Evolutionary conservation across 371 early-diverging fungal genomes (phyloP), one percentile per base, ranked within the genome.

Genomic region (Parasitella parasitica): DNA sequence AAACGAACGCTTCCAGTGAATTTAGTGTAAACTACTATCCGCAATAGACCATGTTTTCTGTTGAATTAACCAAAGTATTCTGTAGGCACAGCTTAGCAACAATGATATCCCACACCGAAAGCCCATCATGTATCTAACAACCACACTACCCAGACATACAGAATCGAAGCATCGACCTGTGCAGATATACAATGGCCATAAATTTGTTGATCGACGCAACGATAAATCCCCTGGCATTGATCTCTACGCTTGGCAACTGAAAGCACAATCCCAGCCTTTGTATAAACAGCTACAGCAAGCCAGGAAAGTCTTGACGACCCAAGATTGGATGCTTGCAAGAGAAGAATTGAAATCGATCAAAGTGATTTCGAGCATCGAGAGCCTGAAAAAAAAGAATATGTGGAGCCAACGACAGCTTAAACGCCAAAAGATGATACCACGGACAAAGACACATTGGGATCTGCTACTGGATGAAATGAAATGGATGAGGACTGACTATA

Each of bases 391-490:
- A 20, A 78, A 81, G 28, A 87, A 88, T 54, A 63, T 83, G 52
- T 95, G 95, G 95, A 88, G 91, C 61, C 86, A 93, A 37, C 78
- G 87, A 57, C 97, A 97, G 69, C 73, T 92, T 8, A 89, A 86
- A 63, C 80, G 81, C 24, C 91, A 91, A 55, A 79, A 78, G 4
- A 79, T 89, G 1, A 86, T 90, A 9, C 81, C 87, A 6, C 74
- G 94, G 27, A 73, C 81, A 15, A 91, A 92, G 50, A 87, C 91
- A 0, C 94, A 94, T 57, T 92, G 94, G 94, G 96, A 96, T 71
- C 83, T 81, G 52, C 61, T 96, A 46, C 60, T 97, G 59, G 93
- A 93, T 57, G 94, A 95, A 64, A 91, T 94, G 93, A 88, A 89
- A 72, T 95, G 95, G 95, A 80, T 91, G 81, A 85, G 86, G 11